A percentile compares a stretch with the other conserved stretches of the same genome.
Evolutionary conservation across 805 yeast genomes (phyloP).

Genomic region (Hanseniaspora pseudoguilliermondii): DNA sequence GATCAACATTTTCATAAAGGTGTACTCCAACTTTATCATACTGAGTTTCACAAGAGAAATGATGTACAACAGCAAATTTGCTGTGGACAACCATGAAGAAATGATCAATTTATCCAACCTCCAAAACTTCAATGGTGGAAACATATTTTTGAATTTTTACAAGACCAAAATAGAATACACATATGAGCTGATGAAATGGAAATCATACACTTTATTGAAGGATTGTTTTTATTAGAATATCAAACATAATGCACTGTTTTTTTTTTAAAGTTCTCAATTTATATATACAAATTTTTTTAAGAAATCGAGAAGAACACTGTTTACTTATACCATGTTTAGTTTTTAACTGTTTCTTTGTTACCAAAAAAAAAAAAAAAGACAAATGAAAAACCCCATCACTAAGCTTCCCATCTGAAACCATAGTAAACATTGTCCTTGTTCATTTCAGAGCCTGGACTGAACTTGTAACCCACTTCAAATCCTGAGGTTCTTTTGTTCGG

Average conservation of each 20-base stretch:
- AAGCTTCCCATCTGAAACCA: conserved; percentile 2
- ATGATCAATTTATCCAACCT: conserved; percentile 6
- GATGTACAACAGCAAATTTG: conserved; percentile 1
- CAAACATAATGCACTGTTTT: background rate
- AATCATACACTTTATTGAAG: background rate
- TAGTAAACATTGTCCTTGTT: background rate
- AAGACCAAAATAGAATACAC: conserved; percentile 7
- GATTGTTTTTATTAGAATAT: conserved; percentile 4
- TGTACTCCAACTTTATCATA: conserved; percentile 6
- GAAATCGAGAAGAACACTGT: too few relatives aligned
- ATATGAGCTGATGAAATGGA: conserved; percentile 5
- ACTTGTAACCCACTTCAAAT: conserved; percentile 6
- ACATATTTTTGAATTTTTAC: background rate
- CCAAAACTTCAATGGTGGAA: conserved; percentile 7
- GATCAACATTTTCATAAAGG: conserved; percentile 5
- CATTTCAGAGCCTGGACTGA: background rate
- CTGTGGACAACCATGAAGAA: conserved; percentile 10
- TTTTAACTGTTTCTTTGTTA: too few relatives aligned
- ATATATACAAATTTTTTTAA: background rate
- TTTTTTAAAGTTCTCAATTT: background rate
- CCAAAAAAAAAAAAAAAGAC: background rate
- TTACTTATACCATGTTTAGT: background rate
- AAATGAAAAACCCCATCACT: background rate
- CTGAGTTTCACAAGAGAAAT: conserved; percentile 5
- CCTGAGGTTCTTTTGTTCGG: background rate